A percentile compares a stretch with the other conserved stretches of the same genome.
Evolutionary conservation across 495 filamentous ascomycete species (phyloP).

Genomic region (Xylaria venustula): DNA sequence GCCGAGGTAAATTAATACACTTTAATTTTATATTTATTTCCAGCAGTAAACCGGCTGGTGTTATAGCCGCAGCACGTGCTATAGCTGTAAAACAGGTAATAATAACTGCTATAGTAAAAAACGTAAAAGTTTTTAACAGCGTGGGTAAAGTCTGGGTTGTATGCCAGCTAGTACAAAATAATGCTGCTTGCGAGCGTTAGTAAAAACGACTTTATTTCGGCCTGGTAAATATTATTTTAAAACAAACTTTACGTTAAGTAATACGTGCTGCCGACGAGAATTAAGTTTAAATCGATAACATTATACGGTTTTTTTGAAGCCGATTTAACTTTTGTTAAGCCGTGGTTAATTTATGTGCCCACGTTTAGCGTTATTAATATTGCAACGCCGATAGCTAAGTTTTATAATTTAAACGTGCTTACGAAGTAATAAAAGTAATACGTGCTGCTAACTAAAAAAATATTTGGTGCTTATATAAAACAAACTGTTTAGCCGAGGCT

Average conservation of each 20-base stretch:
- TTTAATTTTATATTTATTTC: conserved; percentile 65
- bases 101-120: conserved; percentile 55
- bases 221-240: conserved; percentile 67
- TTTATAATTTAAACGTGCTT: conserved; percentile 60
- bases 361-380: conserved; percentile 59
- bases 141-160: conserved; percentile 49
- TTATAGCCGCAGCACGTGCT: conserved; percentile 63
- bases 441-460: conserved; percentile 49
- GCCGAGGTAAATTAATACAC: conserved; percentile 57
- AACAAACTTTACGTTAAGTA: conserved; percentile 68
- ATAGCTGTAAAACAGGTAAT: conserved; percentile 65
- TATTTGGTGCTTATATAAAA: conserved; percentile 60
- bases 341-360: conserved; percentile 60
- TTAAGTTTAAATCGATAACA: conserved; percentile 67
- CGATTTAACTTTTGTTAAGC: conserved; percentile 50
- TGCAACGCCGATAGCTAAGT: conserved; percentile 67
- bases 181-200: conserved; percentile 24
- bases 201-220: conserved; percentile 47
- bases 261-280: conserved; percentile 42
- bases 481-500: not conserved
- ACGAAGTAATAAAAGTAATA: conserved; percentile 77
- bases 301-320: conserved; percentile 55
- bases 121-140: conserved; percentile 60
- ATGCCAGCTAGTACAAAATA: conserved; percentile 51
- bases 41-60: conserved; percentile 44